phyloP scores from a whole-genome alignment of 148 eudicot genomes.

The Tetragonia tetragonoides region DNA sequence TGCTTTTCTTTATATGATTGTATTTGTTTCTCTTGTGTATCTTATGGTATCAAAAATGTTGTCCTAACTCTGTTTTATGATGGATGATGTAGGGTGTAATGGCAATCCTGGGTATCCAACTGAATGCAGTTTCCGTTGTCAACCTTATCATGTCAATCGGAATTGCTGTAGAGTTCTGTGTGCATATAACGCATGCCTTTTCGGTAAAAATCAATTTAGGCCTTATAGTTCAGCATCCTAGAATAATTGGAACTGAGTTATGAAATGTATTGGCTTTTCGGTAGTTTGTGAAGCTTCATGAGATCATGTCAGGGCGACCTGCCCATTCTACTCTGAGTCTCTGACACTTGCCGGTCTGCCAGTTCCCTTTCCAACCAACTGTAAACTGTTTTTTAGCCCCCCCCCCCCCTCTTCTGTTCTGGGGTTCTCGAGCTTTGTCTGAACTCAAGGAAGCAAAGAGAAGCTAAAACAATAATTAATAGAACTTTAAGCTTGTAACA shows the following conservation, averaged over 20 bases:
- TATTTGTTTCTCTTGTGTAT: not conserved
- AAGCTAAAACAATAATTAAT: no score
- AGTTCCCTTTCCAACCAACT: not conserved
- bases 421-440: no score
- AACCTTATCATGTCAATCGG: constrained; percentile 98
- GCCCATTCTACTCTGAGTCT: not conserved
- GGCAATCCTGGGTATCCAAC: constrained; percentile 90
- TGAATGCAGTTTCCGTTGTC: constrained; percentile 96
- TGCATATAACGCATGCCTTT: constrained; percentile 98
- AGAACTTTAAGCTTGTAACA: no score
- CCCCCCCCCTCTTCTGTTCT: no score
- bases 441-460: not conserved
- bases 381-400: not conserved
- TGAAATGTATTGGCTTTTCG: not conserved
- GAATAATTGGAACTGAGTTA: not conserved
- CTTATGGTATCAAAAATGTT: not conserved
- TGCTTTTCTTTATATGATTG: not conserved
- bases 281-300: not conserved
- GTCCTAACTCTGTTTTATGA: not conserved
- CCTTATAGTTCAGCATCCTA: not conserved
- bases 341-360: not conserved
- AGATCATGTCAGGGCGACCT: not conserved
- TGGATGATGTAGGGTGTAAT: constrained; percentile 73
- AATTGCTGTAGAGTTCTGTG: constrained; percentile 97
- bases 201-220: constrained; percentile 52